phyloP scores from a whole-genome alignment of 257 asterid genomes.

The Nicotiana obtusifolia region DNA sequence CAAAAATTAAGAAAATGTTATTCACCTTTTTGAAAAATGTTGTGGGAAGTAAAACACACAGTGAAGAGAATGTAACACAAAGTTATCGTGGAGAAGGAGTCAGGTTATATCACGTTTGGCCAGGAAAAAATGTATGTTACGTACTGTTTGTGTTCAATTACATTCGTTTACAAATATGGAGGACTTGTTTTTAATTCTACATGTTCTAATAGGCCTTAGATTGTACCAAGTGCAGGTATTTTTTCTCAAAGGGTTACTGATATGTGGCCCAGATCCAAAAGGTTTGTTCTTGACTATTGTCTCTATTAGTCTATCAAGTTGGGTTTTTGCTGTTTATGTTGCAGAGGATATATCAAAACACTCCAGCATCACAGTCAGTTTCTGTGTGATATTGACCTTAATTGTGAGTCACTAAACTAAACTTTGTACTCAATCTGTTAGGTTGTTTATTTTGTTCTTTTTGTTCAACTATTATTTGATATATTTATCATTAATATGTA shows the following conservation, averaged over 20 bases:
- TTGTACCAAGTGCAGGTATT: slow-evolving; percentile 9
- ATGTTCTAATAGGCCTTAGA: not conserved
- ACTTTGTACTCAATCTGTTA: not conserved
- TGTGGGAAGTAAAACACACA: not conserved
- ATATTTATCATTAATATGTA: not conserved
- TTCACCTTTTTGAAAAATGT: not conserved
- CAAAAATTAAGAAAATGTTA: not conserved
- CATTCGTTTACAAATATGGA: not conserved
- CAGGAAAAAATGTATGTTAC: not conserved
- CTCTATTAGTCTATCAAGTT: slow-evolving; percentile 21
- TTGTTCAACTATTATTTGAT: not conserved
- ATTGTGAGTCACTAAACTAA: slow-evolving; percentile 13
- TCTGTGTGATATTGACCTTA: not conserved
- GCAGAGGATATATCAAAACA: not conserved
- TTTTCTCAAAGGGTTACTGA: slow-evolving; percentile 16
- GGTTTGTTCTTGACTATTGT: slow-evolving; percentile 12
- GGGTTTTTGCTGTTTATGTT: slow-evolving; percentile 14
- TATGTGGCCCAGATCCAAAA: slow-evolving; percentile 29
- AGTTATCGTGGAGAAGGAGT: not conserved
- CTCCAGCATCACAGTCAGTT: not conserved
- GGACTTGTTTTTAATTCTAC: not conserved
- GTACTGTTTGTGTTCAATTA: not conserved
- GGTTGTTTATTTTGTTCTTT: not conserved
- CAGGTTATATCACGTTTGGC: not conserved
- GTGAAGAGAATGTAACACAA: not conserved